These are phyloP conservation scores for Didymella segeticola DNA, from an alignment of 2,329 filamentous ascomycete genomes.

Conservation along the genomic window DNA sequence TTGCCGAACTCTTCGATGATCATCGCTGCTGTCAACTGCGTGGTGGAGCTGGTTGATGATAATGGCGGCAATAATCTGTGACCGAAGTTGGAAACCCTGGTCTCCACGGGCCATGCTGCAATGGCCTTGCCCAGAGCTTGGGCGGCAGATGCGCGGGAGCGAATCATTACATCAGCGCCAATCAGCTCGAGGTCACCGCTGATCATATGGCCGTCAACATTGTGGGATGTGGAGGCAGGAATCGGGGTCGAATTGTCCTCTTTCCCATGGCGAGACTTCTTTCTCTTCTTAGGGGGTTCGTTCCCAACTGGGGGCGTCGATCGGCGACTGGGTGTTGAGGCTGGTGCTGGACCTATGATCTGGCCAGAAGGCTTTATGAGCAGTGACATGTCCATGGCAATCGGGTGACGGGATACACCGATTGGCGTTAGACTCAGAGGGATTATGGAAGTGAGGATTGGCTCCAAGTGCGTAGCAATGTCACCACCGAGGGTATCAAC, in stretches of 20 bases:
- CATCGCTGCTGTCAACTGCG: conserved; percentile 82
- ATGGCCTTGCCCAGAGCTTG: conserved; percentile 86
- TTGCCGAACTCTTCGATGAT: conserved; percentile 89
- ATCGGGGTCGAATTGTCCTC: conserved; percentile 61
- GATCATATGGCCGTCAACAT: conserved; percentile 98
- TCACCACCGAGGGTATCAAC: conserved; percentile 70
- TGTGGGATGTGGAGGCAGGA: conserved; percentile 71
- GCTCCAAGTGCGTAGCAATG: conserved; percentile 75
- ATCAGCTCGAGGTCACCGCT: conserved; percentile 95
- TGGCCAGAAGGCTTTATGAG: conserved; percentile 95
- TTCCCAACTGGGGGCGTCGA: conserved; percentile 44
- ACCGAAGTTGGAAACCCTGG: conserved; percentile 68
- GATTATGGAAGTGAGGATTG: conserved; percentile 81
- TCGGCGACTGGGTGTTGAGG: conserved; percentile 31
- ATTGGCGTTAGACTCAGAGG: conserved; percentile 87
- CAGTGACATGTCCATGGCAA: conserved; percentile 87
- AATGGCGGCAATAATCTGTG: conserved; percentile 70
- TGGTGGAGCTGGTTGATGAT: conserved; percentile 78
- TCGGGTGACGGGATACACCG: conserved; percentile 86
- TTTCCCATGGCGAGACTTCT: conserved; percentile 80
- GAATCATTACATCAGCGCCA: conserved; percentile 83
- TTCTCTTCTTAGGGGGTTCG: conserved; percentile 72
- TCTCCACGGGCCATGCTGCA: conserved; percentile 71
- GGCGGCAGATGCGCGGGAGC: conserved; percentile 87
- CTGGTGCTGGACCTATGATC: conserved; percentile 68